phyloP scores from a whole-genome alignment of 139 green algal genomes.

The Zygnema circumcarinatum region DNA sequence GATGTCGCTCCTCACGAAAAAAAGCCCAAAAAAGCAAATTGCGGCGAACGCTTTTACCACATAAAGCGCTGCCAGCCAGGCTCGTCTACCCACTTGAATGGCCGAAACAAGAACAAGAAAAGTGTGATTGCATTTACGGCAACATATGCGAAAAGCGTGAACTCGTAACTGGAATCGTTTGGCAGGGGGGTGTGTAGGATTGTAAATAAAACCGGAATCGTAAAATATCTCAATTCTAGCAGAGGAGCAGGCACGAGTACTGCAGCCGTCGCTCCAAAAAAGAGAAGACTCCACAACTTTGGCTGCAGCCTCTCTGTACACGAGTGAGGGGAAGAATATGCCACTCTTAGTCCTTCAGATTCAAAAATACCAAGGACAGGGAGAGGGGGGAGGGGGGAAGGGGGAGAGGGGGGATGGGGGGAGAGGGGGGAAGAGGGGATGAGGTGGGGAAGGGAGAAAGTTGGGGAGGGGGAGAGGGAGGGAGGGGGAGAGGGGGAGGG shows the following conservation, averaged over 20 bases:
- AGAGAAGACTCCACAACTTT: constrained; percentile 35
- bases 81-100: constrained; percentile 77
- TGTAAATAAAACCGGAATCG: constrained; percentile 68
- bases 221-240: constrained; percentile 91
- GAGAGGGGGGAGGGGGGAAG: constrained; percentile 15
- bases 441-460: constrained; percentile 4
- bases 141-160: background rate
- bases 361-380: no score
- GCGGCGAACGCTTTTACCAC: no score
- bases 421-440: constrained; percentile 8
- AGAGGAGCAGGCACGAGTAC: constrained; percentile 82
- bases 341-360: no score
- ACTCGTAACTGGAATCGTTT: background rate
- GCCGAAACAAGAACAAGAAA: constrained; percentile 74
- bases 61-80: constrained; percentile 83
- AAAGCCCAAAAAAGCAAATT: background rate
- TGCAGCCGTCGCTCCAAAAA: constrained; percentile 38
- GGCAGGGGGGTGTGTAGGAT: constrained; percentile 70
- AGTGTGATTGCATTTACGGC: constrained; percentile 71
- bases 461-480: constrained; percentile 11
- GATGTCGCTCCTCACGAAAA: background rate
- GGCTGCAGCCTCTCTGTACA: background rate
- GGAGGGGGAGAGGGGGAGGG: constrained; percentile 18
- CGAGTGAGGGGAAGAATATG: no score
- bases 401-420: constrained; percentile 18